Base-by-base conservation (phyloP, 1,284 basidiomycete species). In the Fomes fomentarius region DNA sequence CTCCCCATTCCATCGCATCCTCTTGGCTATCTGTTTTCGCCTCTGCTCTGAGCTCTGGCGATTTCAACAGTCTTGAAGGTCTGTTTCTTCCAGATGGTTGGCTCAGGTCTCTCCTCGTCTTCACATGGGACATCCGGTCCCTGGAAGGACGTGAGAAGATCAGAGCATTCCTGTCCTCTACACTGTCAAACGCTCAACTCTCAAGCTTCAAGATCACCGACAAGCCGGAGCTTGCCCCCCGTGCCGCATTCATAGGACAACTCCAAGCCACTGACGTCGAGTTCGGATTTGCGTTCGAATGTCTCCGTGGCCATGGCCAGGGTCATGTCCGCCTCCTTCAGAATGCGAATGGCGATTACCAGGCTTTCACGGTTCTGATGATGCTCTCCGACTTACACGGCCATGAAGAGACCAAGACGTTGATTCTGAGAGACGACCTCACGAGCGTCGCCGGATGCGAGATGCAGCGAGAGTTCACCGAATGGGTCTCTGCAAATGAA, bases 101-200 rank as follows among this genome's bases (percentile, higher is more conserved):
- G 66, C 80, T 81, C 77, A 71, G 83, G 28, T 85, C 87, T 64
- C 74, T 83, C 51, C 74, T 86, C 10, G 74, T 82, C 0, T 71
- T 85, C 42, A 83, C 84, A 3, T 87, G 83, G 83, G 78, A 84
- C 62, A 78, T 83, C 56, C 80, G 84, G 31, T 83, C 84, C 0
- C 79, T 86, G 61, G 72, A 76, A 52, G 77, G 79, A 5, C 52
- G 59, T 10, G 46, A 68, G 2, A 64, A 66, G 47, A 78, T 87
- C 58, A 61, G 56, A 0, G 60, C 64, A 28, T 80, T 82, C 67
- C 69, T 83, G 25, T 40, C 48, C 2, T 74, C 77, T 55, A 61
- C 60, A 6, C 61, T 74, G 17, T 34, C 59, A 7, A 15, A 46
- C 7, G 63, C 66, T 7, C 50, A 62, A 14, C 54, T 76, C 12